Conservation (phyloP, 768 basidiomycete genomes). For the Boletus rubescentipes region DNA sequence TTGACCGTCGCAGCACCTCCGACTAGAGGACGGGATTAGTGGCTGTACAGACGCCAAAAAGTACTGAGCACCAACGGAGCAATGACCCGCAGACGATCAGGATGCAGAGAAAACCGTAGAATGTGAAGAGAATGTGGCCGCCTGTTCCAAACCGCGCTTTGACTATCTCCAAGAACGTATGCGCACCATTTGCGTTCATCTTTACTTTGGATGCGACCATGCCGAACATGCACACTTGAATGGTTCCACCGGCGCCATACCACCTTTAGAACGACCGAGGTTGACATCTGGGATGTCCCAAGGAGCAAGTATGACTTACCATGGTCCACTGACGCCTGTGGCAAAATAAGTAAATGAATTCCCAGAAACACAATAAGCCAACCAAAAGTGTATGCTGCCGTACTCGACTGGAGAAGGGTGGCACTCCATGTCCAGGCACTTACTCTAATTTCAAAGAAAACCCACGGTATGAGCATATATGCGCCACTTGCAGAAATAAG, state of each 20-base stretch:
- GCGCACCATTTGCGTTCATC: conserved; percentile 56
- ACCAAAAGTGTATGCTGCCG: conserved; percentile 50
- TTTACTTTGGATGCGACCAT: conserved; percentile 57
- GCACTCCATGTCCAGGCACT: conserved; percentile 61
- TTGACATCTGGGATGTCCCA: background rate
- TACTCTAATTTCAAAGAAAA: conserved; percentile 30
- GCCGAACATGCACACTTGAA: conserved; percentile 53
- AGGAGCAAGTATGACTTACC: conserved; percentile 27
- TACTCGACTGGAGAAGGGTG: conserved; percentile 53
- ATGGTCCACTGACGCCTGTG: conserved; percentile 48
- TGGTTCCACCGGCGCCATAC: conserved; percentile 53
- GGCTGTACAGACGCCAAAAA: background rate
- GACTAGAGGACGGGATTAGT: conserved; percentile 22
- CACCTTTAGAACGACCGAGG: conserved; percentile 32
- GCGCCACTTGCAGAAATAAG: background rate
- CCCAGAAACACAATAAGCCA: background rate
- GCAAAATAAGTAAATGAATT: background rate
- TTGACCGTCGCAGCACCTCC: conserved; percentile 48
- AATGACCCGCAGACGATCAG: conserved; percentile 52
- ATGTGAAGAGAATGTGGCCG: conserved; percentile 49
- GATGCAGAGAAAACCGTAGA: conserved; percentile 52
- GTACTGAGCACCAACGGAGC: conserved; percentile 35
- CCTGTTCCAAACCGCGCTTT: conserved; percentile 47
- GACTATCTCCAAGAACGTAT: conserved; percentile 60
- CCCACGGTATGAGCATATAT: background rate